Evolutionary conservation across 768 basidiomycete genomes (phyloP).

Genomic region (Glaciozyma martinii): DNA sequence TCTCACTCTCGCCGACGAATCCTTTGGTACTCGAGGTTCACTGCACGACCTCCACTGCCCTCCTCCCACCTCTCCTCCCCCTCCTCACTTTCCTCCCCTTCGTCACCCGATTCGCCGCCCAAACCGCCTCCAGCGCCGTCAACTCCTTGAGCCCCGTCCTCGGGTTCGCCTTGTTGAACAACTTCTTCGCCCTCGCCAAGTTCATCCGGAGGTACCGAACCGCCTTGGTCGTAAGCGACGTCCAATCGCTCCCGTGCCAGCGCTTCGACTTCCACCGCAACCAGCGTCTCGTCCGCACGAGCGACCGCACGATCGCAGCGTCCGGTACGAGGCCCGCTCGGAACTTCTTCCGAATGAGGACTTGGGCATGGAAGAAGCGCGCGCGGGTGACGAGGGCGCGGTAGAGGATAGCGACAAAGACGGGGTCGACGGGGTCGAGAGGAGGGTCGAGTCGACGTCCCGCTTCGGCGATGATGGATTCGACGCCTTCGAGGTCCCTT

Average conservation of each 20-base stretch:
- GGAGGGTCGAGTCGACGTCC: not conserved
- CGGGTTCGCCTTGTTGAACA: not conserved
- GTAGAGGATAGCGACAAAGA: conserved; percentile 26
- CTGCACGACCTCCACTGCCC: not conserved
- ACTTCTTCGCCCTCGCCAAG: not conserved
- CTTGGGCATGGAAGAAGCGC: conserved; percentile 3
- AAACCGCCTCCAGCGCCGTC: not conserved
- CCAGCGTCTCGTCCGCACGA: conserved; percentile 1
- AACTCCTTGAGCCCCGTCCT: not conserved
- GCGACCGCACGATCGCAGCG: not conserved
- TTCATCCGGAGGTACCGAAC: not conserved
- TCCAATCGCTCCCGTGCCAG: not conserved
- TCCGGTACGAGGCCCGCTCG: conserved; percentile 17
- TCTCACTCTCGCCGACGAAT: not conserved
- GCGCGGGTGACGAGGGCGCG: conserved; percentile 8
- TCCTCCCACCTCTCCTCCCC: not conserved
- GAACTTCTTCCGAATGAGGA: not conserved
- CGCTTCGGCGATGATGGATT: conserved; percentile 10
- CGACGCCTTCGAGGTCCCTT: conserved; percentile 12
- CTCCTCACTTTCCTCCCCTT: too few relatives aligned
- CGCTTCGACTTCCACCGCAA: not conserved
- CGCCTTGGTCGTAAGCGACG: not conserved
- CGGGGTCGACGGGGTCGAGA: conserved; percentile 13
- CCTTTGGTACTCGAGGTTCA: not conserved
- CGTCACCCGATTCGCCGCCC: not conserved